A percentile compares a stretch with the other conserved stretches of the same genome.
Evolutionary conservation across 1,284 basidiomycete genomes (phyloP).

Genomic region (Cryptococcus hybrid): DNA sequence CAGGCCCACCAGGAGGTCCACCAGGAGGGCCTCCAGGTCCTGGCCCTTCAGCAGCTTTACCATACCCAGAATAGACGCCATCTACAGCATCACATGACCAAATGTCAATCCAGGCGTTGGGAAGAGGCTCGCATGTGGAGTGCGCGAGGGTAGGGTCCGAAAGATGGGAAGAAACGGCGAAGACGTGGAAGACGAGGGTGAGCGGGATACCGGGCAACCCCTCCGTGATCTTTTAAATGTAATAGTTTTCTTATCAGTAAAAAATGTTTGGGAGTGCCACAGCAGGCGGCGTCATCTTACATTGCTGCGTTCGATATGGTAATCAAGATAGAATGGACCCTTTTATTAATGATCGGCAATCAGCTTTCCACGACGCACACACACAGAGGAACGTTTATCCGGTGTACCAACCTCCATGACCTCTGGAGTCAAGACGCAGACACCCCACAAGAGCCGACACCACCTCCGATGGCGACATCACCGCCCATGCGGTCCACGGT

Average conservation of each 20-base stretch:
- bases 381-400: no score
- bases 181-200: conserved; percentile 12
- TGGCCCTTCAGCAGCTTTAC: conserved; percentile 5
- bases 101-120: conserved; percentile 21
- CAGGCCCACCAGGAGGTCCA: conserved; percentile 7
- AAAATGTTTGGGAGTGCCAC: no score
- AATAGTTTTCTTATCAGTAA: no score
- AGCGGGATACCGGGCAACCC: conserved; percentile 16
- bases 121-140: conserved; percentile 12
- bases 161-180: conserved; percentile 13
- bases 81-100: conserved; percentile 16
- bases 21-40: conserved; percentile 7
- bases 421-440: conserved; percentile 17
- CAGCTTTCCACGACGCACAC: background rate
- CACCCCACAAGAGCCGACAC: conserved; percentile 13
- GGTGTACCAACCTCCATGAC: conserved; percentile 11
- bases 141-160: conserved; percentile 3
- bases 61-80: conserved; percentile 20
- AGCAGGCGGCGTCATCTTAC: no score
- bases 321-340: conserved; percentile 29
- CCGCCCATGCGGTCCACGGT: background rate
- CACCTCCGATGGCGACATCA: background rate
- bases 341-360: background rate
- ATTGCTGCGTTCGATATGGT: conserved; percentile 2
- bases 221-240: background rate